These are phyloP conservation scores for Takakia lepidozioides DNA, from an alignment of 225 moss, liverwort and hornwort species.

Conservation along the genomic window DNA sequence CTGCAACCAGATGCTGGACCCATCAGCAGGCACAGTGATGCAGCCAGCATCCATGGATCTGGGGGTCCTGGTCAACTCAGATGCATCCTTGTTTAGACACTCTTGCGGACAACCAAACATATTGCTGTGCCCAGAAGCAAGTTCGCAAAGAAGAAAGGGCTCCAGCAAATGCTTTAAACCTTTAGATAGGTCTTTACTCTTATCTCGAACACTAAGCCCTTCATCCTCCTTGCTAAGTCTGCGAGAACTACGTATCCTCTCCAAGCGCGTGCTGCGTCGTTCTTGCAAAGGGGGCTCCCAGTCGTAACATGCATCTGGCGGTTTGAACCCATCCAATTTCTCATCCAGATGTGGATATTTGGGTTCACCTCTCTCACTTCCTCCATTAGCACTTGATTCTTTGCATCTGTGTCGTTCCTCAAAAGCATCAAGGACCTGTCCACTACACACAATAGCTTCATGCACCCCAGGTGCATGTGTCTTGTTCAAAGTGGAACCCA, in stretches of 20 bases:
- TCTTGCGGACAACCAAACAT: constrained; percentile 12
- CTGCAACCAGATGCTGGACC: constrained; percentile 3
- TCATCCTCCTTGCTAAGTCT: constrained; percentile 70
- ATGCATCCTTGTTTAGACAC: constrained; percentile 23
- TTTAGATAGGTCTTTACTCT: constrained; percentile 60
- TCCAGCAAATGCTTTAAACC: constrained; percentile 66
- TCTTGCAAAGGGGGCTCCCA: constrained; percentile 66
- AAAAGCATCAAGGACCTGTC: constrained; percentile 13
- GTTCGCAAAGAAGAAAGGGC: constrained; percentile 36
- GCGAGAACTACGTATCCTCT: constrained; percentile 72
- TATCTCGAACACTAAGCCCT: constrained; percentile 28
- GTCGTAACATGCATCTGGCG: constrained; percentile 30
- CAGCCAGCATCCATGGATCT: too few species aligned
- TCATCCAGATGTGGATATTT: constrained; percentile 30
- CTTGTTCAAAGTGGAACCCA: constrained; percentile 6
- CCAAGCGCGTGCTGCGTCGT: constrained; percentile 74
- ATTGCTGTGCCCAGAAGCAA: constrained; percentile 7
- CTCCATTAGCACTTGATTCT: constrained; percentile 21
- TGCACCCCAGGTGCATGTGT: constrained; percentile 11
- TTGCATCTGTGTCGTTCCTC: constrained; percentile 27
- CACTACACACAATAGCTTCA: constrained; percentile 15
- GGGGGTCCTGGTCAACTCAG: constrained; percentile 17
- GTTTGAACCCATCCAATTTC: constrained; percentile 32
- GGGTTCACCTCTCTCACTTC: too few species aligned
- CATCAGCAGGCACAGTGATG: constrained; percentile 15